Evolutionary conservation across 345 rosid species (phyloP).

Genomic region (Hypericum androsaemum): DNA sequence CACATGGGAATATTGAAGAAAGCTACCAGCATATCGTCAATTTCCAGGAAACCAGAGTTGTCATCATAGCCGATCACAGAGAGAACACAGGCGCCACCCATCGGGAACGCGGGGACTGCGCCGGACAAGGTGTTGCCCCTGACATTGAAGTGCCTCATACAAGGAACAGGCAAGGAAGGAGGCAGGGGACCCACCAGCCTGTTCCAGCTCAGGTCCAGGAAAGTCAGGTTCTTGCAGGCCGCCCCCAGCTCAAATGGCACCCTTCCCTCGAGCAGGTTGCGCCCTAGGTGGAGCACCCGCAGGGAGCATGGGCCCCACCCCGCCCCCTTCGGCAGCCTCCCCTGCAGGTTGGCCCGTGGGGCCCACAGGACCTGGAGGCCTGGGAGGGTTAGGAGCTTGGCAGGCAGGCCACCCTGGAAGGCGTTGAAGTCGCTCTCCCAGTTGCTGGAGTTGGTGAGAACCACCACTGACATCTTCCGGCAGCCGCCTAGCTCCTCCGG

Average conservation of each 20-base stretch:
- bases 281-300: slow-evolving; percentile 42
- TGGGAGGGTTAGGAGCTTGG: slow-evolving; percentile 26
- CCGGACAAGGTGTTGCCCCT: slow-evolving; percentile 47
- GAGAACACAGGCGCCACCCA: slow-evolving; percentile 19
- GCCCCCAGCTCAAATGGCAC: slow-evolving; percentile 28
- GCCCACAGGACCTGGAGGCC: slow-evolving; percentile 55
- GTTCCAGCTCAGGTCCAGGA: slow-evolving; percentile 59
- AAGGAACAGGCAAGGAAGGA: slow-evolving; percentile 34
- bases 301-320: slow-evolving; percentile 42
- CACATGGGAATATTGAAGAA: slow-evolving; percentile 20
- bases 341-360: slow-evolving; percentile 57
- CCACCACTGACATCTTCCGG: slow-evolving; percentile 36
- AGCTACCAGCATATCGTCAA: slow-evolving; percentile 28
- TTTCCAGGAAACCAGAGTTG: slow-evolving; percentile 10
- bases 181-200: slow-evolving; percentile 39
- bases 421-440: slow-evolving; percentile 39
- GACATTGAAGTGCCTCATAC: slow-evolving; percentile 47
- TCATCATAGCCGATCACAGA: slow-evolving; percentile 14
- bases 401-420: slow-evolving; percentile 37
- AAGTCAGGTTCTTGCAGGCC: slow-evolving; percentile 39
- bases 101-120: slow-evolving; percentile 29
- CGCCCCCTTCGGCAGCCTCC: slow-evolving; percentile 31
- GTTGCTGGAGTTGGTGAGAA: slow-evolving; percentile 39
- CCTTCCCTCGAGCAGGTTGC: slow-evolving; percentile 32
- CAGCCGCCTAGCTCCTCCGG: slow-evolving; percentile 43